Evolutionary conservation across 139 green algal genomes (phyloP), one percentile per base, ranked within the genome.

Genomic region (Picochlorum sp.): DNA sequence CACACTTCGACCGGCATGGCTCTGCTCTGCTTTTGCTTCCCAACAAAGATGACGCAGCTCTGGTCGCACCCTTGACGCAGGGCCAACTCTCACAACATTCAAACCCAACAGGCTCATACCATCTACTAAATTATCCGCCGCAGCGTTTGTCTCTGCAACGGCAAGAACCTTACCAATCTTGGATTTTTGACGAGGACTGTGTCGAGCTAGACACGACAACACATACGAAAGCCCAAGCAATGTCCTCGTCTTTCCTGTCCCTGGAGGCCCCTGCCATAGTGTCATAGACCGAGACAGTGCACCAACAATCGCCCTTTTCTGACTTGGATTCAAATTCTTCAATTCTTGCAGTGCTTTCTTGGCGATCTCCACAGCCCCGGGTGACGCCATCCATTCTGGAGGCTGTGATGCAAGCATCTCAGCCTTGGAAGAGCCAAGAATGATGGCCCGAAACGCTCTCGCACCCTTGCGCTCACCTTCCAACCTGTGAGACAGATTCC

Each of bases 71-170:
- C 68, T 72, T 4, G 77, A 71, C 0, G 76, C 62, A 26, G 81
- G 66, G 2, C 90, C 90, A 16, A 97, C 37, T 21, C 90, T 80
- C 32, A 96, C 86, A 4, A 87, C 86, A 4, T 54, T 34, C 4
- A 95, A 49, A 6, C 81, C 80, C 1, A 61, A 68, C 4, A 14
- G 5, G 7, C 58, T 38, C 54, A 97, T 69, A 6, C 91, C 91
- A 61, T 92, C 81, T 24, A 96, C 69, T 37, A 97, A 49, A 79
- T 97, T 97, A 73, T 97, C 90, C 0, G 86, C 85, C 3, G 91
- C 90, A 2, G 87, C 87, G 37, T 94, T 94, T 58, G 87, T 94
- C 64, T 89, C 85, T 3, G 75, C 82, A 34, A 73, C 77, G 0
- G 82, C 87, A 38, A 94, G 77, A 20, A 94, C 51, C 0, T 72